These are phyloP conservation scores for Stygiomarasmius scandens DNA, from an alignment of 1,284 basidiomycete species.

Conservation along the genomic window DNA sequence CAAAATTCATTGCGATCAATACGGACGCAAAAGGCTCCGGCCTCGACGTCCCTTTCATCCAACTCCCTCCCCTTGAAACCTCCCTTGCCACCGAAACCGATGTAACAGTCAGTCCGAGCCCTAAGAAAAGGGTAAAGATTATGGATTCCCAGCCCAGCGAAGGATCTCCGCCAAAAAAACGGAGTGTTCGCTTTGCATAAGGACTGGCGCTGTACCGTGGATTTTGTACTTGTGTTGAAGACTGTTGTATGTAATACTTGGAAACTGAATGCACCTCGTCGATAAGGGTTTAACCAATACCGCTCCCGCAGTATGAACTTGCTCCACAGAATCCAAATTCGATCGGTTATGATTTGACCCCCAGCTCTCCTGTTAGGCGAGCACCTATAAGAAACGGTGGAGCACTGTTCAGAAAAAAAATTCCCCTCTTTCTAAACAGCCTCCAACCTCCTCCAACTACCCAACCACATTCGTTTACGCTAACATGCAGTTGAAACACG, in stretches of 20 bases:
- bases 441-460: neutral
- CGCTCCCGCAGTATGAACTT: neutral
- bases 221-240: too few relatives aligned
- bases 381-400: too few relatives aligned
- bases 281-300: too few relatives aligned
- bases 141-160: neutral
- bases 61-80: neutral
- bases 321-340: neutral
- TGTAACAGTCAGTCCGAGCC: neutral
- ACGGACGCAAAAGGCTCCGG: neutral
- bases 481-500: neutral
- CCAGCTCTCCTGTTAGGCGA: neutral
- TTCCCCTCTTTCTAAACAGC: neutral
- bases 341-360: neutral
- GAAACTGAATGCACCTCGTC: too few relatives aligned
- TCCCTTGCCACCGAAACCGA: neutral
- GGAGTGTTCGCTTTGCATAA: neutral
- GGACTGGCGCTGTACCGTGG: too few relatives aligned
- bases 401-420: too few relatives aligned
- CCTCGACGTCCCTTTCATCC: constrained; percentile 7
- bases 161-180: neutral
- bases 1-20: constrained; percentile 7
- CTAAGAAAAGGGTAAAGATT: neutral
- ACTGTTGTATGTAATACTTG: too few relatives aligned
- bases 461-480: neutral